Evolutionary conservation across 2,329 filamentous ascomycete genomes (phyloP).

Genomic region (Colletotrichum tropicicola): DNA sequence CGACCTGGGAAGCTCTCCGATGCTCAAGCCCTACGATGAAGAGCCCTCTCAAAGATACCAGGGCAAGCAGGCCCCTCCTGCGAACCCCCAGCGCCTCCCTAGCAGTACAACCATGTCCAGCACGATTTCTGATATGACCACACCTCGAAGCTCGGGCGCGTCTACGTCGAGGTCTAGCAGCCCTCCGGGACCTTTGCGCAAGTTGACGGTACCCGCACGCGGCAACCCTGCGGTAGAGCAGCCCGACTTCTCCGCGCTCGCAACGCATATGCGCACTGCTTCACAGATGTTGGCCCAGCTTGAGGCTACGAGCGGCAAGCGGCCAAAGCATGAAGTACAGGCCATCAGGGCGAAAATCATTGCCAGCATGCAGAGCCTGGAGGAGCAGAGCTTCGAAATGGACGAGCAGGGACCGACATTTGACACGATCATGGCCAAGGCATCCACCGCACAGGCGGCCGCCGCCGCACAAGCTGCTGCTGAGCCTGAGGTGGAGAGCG

Average conservation of each 20-base stretch:
- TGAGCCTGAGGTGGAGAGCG: slow-evolving; percentile 63
- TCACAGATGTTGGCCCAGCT: slow-evolving; percentile 89
- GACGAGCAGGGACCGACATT: slow-evolving; percentile 79
- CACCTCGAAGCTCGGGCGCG: slow-evolving; percentile 75
- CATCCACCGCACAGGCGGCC: slow-evolving; percentile 61
- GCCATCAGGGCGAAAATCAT: slow-evolving; percentile 89
- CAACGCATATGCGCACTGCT: slow-evolving; percentile 87
- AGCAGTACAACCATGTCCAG: slow-evolving; percentile 66
- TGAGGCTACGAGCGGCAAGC: slow-evolving; percentile 81
- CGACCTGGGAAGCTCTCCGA: slow-evolving; percentile 78
- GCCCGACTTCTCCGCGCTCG: slow-evolving; percentile 82
- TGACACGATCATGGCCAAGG: slow-evolving; percentile 82
- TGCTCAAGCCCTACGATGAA: slow-evolving; percentile 68
- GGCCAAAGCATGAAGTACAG: slow-evolving; percentile 82
- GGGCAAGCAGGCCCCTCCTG: slow-evolving; percentile 38
- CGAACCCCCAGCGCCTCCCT: slow-evolving; percentile 63
- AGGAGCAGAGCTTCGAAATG: slow-evolving; percentile 84
- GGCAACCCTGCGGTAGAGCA: slow-evolving; percentile 70
- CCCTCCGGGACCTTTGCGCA: slow-evolving; percentile 69
- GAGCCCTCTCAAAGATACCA: slow-evolving; percentile 35
- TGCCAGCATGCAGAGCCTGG: slow-evolving; percentile 87
- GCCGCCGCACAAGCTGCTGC: slow-evolving; percentile 52
- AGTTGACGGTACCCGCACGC: slow-evolving; percentile 66
- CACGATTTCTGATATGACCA: slow-evolving; percentile 67
- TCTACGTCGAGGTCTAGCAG: slow-evolving; percentile 73